Evolutionary conservation across 768 basidiomycete species (phyloP).

Genomic region (Sarcomyxa edulis): DNA sequence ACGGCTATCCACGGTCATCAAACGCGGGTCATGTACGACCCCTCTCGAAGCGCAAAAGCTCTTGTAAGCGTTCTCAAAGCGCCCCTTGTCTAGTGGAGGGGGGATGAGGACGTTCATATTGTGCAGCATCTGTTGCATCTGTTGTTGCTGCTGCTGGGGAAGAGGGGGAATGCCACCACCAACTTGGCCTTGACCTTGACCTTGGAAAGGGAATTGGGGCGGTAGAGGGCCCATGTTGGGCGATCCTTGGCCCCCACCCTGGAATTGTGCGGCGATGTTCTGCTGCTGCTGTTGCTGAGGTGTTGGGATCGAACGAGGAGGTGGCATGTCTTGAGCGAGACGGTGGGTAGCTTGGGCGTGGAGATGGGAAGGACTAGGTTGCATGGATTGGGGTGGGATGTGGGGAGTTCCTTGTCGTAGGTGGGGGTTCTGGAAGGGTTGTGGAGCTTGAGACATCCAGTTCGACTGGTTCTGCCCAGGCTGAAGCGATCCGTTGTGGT

Average conservation of each 20-base stretch:
- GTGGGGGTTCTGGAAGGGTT: background rate
- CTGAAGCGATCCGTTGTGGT: slow-evolving; percentile 20
- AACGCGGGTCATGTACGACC: slow-evolving; percentile 31
- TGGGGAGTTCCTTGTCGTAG: background rate
- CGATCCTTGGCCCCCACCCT: slow-evolving; percentile 23
- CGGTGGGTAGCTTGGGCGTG: slow-evolving; percentile 25
- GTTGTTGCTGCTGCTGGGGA: slow-evolving; percentile 8
- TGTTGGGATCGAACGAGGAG: slow-evolving; percentile 32
- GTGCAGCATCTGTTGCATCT: slow-evolving; percentile 5
- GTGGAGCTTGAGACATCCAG: slow-evolving; percentile 7
- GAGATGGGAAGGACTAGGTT: slow-evolving; percentile 25
- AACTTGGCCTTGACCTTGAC: background rate
- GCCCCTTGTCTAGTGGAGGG: slow-evolving; percentile 42
- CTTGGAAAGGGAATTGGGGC: slow-evolving; percentile 11
- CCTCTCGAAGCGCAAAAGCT: slow-evolving; percentile 39
- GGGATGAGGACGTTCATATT: slow-evolving; percentile 11
- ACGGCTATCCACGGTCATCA: slow-evolving; percentile 47
- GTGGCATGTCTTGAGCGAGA: slow-evolving; percentile 21
- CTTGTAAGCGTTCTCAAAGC: slow-evolving; percentile 49
- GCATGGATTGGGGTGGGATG: slow-evolving; percentile 6
- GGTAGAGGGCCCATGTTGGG: slow-evolving; percentile 25
- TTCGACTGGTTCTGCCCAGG: slow-evolving; percentile 8
- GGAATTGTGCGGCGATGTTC: slow-evolving; percentile 5
- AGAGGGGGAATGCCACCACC: slow-evolving; percentile 17
- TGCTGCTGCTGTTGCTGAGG: slow-evolving; percentile 26